Conservation (phyloP, 768 basidiomycete species). For the Agrocybe pediades region DNA sequence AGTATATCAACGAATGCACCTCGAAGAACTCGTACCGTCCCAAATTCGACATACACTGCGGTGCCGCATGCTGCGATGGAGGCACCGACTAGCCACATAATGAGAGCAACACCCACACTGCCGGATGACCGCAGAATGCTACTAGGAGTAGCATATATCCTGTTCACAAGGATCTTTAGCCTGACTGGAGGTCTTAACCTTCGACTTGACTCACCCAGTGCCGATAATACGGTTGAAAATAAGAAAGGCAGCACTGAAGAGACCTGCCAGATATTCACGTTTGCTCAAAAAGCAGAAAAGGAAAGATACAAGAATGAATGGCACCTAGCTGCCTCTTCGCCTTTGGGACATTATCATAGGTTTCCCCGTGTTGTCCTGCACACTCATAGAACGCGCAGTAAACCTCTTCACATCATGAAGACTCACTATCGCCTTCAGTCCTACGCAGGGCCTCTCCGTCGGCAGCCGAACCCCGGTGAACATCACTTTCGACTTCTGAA, state of each 20-base stretch:
- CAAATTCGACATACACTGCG: slow-evolving; percentile 73
- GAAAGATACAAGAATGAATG: slow-evolving; percentile 15
- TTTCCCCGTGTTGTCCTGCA: slow-evolving; percentile 31
- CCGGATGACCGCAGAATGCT: slow-evolving; percentile 68
- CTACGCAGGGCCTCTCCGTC: slow-evolving; percentile 17
- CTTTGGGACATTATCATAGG: slow-evolving; percentile 48
- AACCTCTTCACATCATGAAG: not conserved
- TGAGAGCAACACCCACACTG: slow-evolving; percentile 66
- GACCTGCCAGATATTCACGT: slow-evolving; percentile 28
- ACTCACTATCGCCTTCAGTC: slow-evolving; percentile 12
- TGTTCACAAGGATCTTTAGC: slow-evolving; percentile 22
- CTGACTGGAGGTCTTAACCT: not conserved
- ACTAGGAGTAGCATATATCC: slow-evolving; percentile 73
- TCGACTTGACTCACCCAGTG: slow-evolving; percentile 51
- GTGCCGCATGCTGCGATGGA: slow-evolving; percentile 66
- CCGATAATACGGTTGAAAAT: slow-evolving; percentile 81
- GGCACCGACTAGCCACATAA: slow-evolving; percentile 74
- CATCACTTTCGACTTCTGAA: no score
- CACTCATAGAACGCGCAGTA: not conserved
- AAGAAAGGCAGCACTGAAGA: slow-evolving; percentile 59
- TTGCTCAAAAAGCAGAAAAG: not conserved
- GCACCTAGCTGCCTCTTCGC: slow-evolving; percentile 56
- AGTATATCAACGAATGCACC: not conserved
- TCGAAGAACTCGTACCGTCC: slow-evolving; percentile 48
- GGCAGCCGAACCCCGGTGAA: slow-evolving; percentile 13